These are phyloP conservation scores for Panaeolus papilionaceus DNA, from an alignment of 768 basidiomycete genomes.

Conservation along the genomic window DNA sequence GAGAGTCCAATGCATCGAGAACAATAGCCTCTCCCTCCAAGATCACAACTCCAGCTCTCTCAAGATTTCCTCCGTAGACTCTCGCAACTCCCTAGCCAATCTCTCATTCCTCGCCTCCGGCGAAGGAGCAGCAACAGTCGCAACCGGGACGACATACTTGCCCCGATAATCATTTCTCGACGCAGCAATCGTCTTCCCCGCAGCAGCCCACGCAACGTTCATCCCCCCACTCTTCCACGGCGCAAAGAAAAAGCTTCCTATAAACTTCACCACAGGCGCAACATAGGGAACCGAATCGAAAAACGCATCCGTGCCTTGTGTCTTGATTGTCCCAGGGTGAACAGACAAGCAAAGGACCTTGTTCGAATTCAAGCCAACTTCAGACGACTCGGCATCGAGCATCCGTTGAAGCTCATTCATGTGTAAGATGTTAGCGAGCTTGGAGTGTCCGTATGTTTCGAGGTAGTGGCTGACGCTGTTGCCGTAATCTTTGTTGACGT, in stretches of 20 bases:
- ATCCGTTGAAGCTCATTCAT: conserved; percentile 55
- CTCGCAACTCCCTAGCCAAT: conserved; percentile 46
- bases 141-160: conserved; percentile 43
- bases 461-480: conserved; percentile 24
- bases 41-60: conserved; percentile 28
- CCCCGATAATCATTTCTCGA: conserved; percentile 42
- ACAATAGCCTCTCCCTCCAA: too few species aligned
- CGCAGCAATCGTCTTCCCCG: conserved; percentile 38
- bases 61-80: conserved; percentile 41
- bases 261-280: conserved; percentile 22
- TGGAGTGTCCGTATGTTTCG: conserved; percentile 49
- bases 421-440: conserved; percentile 58
- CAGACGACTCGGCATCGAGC: conserved; percentile 40
- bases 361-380: conserved; percentile 18
- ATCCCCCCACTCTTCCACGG: conserved; percentile 39
- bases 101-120: conserved; percentile 36
- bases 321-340: conserved; percentile 48
- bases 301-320: conserved; percentile 28
- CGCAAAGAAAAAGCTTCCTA: conserved; percentile 23
- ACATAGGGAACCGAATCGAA: conserved; percentile 18
- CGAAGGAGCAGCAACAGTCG: conserved; percentile 33
- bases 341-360: conserved; percentile 44
- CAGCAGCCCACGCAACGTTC: conserved; percentile 46
- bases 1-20: too few species aligned
- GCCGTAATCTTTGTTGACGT: conserved; percentile 43